phyloP scores from a whole-genome alignment of 2,329 filamentous ascomycete species.

The Rachicladosporium sp. region DNA sequence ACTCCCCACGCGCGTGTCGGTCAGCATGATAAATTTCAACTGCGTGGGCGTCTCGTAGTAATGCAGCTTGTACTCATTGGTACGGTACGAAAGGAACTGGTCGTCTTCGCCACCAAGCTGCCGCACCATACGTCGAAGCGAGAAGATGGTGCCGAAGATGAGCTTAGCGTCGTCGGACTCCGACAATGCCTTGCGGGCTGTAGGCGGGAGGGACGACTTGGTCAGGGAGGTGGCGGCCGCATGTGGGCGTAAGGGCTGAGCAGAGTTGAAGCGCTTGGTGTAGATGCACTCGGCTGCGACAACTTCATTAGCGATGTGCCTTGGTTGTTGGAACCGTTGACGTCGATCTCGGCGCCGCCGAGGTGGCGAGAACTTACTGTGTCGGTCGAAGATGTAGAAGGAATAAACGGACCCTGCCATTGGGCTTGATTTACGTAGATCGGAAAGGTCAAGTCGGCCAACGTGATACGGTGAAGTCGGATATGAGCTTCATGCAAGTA shows the following conservation, averaged over 20 bases:
- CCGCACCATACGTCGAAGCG: constrained; percentile 87
- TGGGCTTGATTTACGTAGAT: too few relatives aligned
- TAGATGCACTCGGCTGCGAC: constrained; percentile 88
- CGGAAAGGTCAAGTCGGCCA: too few relatives aligned
- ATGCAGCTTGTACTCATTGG: constrained; percentile 91
- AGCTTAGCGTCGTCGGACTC: constrained; percentile 84
- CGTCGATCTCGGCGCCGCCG: too few relatives aligned
- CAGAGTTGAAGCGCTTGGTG: constrained; percentile 63
- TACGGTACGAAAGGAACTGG: constrained; percentile 83
- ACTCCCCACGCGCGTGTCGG: constrained; percentile 75
- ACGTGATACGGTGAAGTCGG: too few relatives aligned
- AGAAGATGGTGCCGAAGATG: constrained; percentile 94
- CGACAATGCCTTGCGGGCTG: constrained; percentile 26
- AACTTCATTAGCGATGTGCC: too few relatives aligned
- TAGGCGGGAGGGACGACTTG: constrained; percentile 27
- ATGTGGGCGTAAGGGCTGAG: too few relatives aligned
- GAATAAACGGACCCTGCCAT: constrained; percentile 63
- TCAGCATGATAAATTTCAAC: constrained; percentile 92
- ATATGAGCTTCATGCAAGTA: too few relatives aligned
- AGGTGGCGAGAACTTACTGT: constrained; percentile 51
- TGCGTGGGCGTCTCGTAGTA: constrained; percentile 97
- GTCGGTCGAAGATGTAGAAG: constrained; percentile 97
- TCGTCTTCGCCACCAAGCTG: constrained; percentile 91
- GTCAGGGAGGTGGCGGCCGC: constrained; percentile 31
- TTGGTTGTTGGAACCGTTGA: too few relatives aligned